phyloP scores from a whole-genome alignment of 176 grass and related monocot species.

The Thalia dealbata region DNA sequence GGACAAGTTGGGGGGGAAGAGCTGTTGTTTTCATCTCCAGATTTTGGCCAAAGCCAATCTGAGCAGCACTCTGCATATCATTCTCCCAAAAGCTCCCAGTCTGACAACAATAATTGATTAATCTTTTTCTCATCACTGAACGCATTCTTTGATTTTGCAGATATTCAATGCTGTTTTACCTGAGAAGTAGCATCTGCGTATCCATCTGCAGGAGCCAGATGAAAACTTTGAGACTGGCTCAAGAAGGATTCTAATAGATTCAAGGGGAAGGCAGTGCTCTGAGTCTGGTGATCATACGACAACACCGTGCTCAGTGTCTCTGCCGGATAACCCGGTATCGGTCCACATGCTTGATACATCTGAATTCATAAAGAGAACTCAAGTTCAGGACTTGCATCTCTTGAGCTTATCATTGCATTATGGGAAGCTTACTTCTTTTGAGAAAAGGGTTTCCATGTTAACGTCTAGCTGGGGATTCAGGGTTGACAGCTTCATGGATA shows the following conservation, averaged over 20 bases:
- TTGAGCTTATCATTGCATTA: neutral
- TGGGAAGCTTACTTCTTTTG: constrained; percentile 32
- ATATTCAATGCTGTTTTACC: constrained; percentile 18
- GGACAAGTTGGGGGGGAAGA: neutral
- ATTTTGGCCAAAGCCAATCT: constrained; percentile 47
- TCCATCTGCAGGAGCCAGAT: constrained; percentile 18
- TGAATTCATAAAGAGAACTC: neutral
- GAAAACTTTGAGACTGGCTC: constrained; percentile 5
- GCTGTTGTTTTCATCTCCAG: neutral
- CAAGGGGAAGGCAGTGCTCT: neutral
- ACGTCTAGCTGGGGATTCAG: constrained; percentile 29
- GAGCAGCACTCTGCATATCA: constrained; percentile 63
- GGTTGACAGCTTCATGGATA: constrained; percentile 61
- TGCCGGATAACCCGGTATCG: neutral
- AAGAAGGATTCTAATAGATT: constrained; percentile 5
- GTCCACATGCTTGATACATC: constrained; percentile 8
- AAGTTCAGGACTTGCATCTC: neutral
- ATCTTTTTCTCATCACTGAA: neutral
- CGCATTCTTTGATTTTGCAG: neutral
- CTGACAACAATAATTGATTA: constrained; percentile 20
- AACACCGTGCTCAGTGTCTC: neutral
- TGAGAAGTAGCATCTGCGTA: constrained; percentile 21
- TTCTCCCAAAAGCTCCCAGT: constrained; percentile 45
- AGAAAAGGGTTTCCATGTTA: constrained; percentile 4
- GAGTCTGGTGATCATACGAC: constrained; percentile 21